Conservation (phyloP, 345 rosid species). For the Eucalyptus curtisii region DNA sequence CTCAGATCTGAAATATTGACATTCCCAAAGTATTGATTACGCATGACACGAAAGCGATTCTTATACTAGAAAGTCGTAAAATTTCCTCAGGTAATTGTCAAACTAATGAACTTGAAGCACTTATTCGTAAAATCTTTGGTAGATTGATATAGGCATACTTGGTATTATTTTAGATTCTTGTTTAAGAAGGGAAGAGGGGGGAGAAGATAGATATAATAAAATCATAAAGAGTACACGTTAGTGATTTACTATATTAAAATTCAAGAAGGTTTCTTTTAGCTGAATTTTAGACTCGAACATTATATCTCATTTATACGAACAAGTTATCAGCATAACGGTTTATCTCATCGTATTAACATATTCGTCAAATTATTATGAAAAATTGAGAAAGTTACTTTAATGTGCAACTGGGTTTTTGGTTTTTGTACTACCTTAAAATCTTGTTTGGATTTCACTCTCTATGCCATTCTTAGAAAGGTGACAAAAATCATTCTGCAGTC, state of each 20-base stretch:
- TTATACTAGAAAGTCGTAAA: background rate
- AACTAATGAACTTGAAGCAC: background rate
- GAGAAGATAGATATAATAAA: background rate
- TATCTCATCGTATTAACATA: background rate
- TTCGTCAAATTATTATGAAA: background rate
- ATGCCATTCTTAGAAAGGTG: background rate
- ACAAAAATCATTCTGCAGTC: background rate
- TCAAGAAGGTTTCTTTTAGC: background rate
- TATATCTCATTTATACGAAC: background rate
- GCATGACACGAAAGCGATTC: background rate
- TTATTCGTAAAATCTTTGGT: background rate
- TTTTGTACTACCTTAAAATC: background rate
- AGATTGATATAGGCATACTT: background rate
- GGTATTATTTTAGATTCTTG: background rate
- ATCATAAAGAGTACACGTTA: background rate
- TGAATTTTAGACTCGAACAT: background rate
- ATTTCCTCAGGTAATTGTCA: background rate
- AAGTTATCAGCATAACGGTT: rapidly evolving
- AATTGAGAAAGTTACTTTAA: background rate
- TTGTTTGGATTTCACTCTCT: background rate
- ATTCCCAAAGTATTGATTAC: background rate
- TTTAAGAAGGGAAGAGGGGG: background rate
- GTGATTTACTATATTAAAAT: background rate
- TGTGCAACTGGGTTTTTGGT: too few relatives aligned
- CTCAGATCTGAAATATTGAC: background rate